These are phyloP conservation scores for Stagonosporopsis tanaceti DNA, from an alignment of 2,329 filamentous ascomycete genomes.

Conservation along the genomic window DNA sequence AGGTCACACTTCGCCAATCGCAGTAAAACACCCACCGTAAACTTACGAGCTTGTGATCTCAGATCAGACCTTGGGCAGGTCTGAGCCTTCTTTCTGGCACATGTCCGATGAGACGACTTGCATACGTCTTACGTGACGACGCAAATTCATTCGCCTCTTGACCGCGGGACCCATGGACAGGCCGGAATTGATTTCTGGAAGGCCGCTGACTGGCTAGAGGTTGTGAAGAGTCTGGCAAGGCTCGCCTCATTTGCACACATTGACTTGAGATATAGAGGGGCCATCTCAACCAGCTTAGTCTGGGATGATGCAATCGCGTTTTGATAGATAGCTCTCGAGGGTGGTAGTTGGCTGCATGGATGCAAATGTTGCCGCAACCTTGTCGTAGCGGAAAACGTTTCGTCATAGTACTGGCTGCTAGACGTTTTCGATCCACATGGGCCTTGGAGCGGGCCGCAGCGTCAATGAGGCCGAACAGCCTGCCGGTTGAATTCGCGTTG, in stretches of 20 bases:
- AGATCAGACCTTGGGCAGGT: neutral
- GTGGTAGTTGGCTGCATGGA: neutral
- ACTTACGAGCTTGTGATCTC: constrained; percentile 1
- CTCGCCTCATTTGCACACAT: neutral
- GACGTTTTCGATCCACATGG: constrained; percentile 18
- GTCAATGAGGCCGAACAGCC: constrained; percentile 21
- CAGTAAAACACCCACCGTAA: constrained; percentile 9
- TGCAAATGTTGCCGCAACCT: neutral
- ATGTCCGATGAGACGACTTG: constrained; percentile 1
- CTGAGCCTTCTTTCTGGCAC: neutral
- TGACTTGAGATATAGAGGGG: neutral
- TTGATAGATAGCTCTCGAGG: neutral
- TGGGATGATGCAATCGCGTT: no score
- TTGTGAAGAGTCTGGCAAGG: neutral
- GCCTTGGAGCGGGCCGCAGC: constrained; percentile 15
- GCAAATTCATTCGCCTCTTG: constrained; percentile 3
- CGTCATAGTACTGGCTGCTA: constrained; percentile 19
- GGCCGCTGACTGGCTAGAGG: constrained; percentile 1
- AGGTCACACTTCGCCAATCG: constrained; percentile 12
- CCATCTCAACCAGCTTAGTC: neutral
- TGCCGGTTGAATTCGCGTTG: constrained; percentile 8
- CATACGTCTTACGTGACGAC: neutral
- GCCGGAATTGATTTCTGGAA: neutral
- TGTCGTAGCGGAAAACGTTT: constrained; percentile 4
- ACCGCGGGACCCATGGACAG: constrained; percentile 1